Conservation (phyloP, 1,284 basidiomycete species). For the Sanghuangporus baumii region DNA sequence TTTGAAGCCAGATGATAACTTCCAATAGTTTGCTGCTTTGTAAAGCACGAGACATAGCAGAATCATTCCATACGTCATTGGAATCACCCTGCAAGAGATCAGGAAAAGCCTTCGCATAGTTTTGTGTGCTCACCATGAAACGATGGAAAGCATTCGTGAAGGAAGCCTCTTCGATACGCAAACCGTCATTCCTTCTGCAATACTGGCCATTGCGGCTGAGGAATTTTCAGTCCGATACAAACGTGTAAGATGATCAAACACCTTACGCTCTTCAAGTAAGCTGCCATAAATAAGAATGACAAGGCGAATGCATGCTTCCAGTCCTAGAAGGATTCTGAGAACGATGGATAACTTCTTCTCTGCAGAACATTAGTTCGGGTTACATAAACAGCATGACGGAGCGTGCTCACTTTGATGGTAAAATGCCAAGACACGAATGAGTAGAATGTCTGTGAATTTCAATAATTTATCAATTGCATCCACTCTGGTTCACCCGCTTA, state of each 20-base stretch:
- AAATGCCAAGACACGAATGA: constrained; percentile 4
- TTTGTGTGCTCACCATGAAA: neutral
- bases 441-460: neutral
- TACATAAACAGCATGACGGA: too few species aligned
- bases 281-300: neutral
- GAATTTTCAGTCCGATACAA: neutral
- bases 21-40: constrained; percentile 5
- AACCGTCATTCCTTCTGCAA: neutral
- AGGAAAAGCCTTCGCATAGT: neutral
- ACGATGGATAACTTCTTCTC: neutral
- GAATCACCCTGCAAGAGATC: neutral
- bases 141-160: neutral
- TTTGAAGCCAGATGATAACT: neutral
- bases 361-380: too few species aligned
- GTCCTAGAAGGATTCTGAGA: neutral
- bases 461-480: neutral
- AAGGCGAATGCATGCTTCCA: neutral
- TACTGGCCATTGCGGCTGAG: neutral
- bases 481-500: neutral
- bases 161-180: neutral
- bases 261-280: neutral
- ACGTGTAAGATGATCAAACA: neutral
- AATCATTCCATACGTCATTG: neutral
- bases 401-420: neutral
- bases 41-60: neutral